phyloP scores from a whole-genome alignment of 73 alveolate species.

The Tetrahymena borealis region DNA sequence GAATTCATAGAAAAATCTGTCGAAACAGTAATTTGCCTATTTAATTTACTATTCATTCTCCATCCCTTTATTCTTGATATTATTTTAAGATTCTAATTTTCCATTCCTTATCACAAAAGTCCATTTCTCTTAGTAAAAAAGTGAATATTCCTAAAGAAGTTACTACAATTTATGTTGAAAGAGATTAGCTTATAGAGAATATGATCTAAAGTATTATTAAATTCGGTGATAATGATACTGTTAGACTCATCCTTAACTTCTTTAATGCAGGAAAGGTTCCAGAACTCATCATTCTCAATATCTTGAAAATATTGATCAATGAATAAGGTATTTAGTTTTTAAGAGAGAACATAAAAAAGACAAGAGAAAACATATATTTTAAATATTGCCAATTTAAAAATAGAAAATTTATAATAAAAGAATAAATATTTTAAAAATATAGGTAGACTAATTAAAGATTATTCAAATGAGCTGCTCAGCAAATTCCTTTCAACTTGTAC shows the following conservation, averaged over 20 bases:
- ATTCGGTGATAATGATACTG: constrained; percentile 9
- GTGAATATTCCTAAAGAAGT: neutral
- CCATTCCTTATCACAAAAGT: neutral
- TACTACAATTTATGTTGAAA: neutral
- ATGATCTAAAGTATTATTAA: constrained; percentile 2
- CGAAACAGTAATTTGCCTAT: neutral
- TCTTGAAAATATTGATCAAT: constrained; percentile 2
- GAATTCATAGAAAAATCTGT: neutral
- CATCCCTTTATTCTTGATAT: too few species aligned
- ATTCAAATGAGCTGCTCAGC: constrained; percentile 12
- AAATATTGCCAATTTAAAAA: neutral
- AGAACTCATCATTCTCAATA: constrained; percentile 21
- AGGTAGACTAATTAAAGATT: constrained; percentile 17
- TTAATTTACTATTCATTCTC: too few species aligned
- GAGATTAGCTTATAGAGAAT: constrained; percentile 16
- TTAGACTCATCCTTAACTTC: constrained; percentile 25
- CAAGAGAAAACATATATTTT: constrained; percentile 11
- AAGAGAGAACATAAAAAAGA: neutral
- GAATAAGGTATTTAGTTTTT: neutral
- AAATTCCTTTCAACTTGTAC: neutral
- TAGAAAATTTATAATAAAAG: neutral
- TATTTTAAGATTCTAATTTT: too few species aligned
- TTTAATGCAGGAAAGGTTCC: constrained; percentile 46
- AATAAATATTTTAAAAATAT: neutral
- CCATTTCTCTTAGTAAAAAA: neutral